Percentiles rank a stretch among this genome's conserved stretches.
phyloP scores from a whole-genome alignment of 805 yeast genomes.

The Wickerhamomyces bovis region DNA sequence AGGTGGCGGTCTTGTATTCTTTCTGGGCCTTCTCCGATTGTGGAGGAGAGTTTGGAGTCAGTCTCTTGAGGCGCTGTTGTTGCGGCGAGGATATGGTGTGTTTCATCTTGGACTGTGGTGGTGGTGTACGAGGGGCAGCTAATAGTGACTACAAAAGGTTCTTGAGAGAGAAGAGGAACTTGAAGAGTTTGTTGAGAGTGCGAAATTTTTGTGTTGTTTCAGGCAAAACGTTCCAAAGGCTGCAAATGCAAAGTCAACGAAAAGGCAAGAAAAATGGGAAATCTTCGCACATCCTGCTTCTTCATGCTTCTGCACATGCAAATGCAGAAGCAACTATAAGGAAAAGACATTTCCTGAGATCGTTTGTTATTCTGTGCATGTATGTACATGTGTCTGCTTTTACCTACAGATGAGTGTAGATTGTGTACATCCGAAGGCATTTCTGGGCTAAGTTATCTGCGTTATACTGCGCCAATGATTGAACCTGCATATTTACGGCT shows the following conservation, averaged over 20 bases:
- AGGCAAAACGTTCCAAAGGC: neutral
- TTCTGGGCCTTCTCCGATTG: conserved; percentile 1
- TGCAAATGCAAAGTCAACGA: neutral
- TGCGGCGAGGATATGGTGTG: conserved; percentile 12
- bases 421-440: too few species aligned
- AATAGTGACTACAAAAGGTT: too few species aligned
- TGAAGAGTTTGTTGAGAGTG: neutral
- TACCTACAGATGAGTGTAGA: too few species aligned
- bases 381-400: neutral
- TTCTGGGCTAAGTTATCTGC: too few species aligned
- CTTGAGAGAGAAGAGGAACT: neutral
- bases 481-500: neutral
- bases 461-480: neutral
- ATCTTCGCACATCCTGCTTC: neutral
- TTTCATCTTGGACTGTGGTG: conserved; percentile 11
- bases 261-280: neutral
- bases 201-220: neutral
- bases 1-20: conserved; percentile 11
- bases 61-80: conserved; percentile 16
- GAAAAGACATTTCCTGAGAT: neutral
- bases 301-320: neutral
- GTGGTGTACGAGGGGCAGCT: neutral
- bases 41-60: conserved; percentile 3
- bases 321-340: neutral
- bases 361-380: neutral